Conservation (phyloP, 2,329 filamentous ascomycete species). For the Microdochium paspali region DNA sequence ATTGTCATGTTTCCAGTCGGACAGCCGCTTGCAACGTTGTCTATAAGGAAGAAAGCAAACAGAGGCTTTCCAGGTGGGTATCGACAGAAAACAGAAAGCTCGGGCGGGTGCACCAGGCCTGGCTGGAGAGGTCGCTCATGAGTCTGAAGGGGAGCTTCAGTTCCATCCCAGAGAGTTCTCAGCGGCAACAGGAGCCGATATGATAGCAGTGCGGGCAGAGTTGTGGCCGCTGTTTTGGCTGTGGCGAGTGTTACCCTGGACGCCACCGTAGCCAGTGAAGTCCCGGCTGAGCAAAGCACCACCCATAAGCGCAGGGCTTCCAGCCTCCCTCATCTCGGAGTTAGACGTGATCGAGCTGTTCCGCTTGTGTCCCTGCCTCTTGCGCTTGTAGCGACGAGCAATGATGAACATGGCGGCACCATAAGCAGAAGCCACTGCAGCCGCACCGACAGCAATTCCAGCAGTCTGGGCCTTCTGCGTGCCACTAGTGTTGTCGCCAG, state of each 20-base stretch:
- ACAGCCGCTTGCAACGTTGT: background rate
- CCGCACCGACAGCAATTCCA: constrained; percentile 67
- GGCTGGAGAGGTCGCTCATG: background rate
- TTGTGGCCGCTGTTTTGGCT: constrained; percentile 58
- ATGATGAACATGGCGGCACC: constrained; percentile 92
- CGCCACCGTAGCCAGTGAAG: constrained; percentile 44
- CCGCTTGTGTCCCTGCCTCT: constrained; percentile 67
- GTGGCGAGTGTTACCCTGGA: constrained; percentile 33
- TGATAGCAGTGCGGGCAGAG: constrained; percentile 52
- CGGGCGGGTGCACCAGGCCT: background rate
- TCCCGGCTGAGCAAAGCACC: constrained; percentile 53
- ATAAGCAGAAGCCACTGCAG: constrained; percentile 74
- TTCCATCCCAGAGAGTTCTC: constrained; percentile 97
- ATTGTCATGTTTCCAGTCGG: background rate
- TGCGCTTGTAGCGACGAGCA: constrained; percentile 82
- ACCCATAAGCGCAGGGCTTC: constrained; percentile 59
- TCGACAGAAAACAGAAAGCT: background rate
- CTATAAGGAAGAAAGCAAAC: background rate
- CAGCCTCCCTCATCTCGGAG: constrained; percentile 44
- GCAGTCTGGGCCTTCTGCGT: constrained; percentile 54
- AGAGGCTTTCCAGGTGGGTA: background rate
- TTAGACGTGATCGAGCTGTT: constrained; percentile 60
- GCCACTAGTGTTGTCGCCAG: constrained; percentile 34
- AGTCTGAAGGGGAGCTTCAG: constrained; percentile 35
- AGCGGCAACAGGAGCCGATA: constrained; percentile 82